Base-by-base conservation (phyloP, 495 filamentous ascomycete species). In the Bacidia gigantensis region DNA sequence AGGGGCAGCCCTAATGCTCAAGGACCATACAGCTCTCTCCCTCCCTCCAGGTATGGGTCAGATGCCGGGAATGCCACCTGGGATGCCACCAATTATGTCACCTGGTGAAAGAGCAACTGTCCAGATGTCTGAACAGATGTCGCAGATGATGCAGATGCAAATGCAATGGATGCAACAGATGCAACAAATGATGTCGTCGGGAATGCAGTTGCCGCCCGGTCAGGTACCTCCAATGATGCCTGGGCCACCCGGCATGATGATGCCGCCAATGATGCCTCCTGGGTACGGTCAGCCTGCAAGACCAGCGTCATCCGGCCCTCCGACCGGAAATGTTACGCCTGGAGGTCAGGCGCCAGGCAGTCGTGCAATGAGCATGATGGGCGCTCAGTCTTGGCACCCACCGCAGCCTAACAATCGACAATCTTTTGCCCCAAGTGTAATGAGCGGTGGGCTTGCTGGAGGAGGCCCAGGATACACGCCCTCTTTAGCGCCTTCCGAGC, bases 401-500 rank as follows among this genome's bases (percentile, higher is more conserved):
- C 24, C 3, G 18, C 48, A 56, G 32, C n/a, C 32, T 17, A 49
- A 49, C 41, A 68, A 66, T 46, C 61, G 59, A 22, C 62, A 65
- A 11, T 60, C 64, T 0, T 58, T 60, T 57, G 64, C 67, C 12
- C 63, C 57, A 25, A 61, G 67, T 56, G 58, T 63, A 50, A 59
- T 62, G 52, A 58, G 60, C 39, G 62, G 64, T 46, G 58, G 62
- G 11, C 47, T 61, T 38, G 58, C 62, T 0, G 56, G 63, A 3
- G 61, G 62, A 10, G 60, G 46, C 3, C 54, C 60, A 29, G 75
- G 77, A 18, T 87, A 87, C 62, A 72, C 82, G 0, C 70, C 83
- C 2, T 85, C 81, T 2, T 90, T 97, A 51, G 89, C 92, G 3
- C 93, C 92, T 3, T 94, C 86, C 0, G 92, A 98, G 68, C 82